phyloP scores from a whole-genome alignment of 768 basidiomycete species.

The Exsudoporus frostii region DNA sequence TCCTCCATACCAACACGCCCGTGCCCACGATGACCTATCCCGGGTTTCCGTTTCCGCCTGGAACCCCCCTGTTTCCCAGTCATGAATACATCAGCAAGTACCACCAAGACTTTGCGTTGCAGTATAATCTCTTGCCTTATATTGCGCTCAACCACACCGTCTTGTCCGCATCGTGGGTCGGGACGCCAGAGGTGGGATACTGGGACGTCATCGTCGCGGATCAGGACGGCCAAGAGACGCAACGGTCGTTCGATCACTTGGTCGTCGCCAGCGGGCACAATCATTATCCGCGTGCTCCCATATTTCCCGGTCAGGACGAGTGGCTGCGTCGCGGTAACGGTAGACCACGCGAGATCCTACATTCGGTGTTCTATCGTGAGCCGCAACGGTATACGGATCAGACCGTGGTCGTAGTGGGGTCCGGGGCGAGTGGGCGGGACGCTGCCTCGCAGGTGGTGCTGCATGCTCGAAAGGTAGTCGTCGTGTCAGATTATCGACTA shows the following conservation, averaged over 20 bases:
- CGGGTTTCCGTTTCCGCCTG: conserved; percentile 48
- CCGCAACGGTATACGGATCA: conserved; percentile 41
- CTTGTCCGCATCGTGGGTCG: conserved; percentile 42
- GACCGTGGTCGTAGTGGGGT: conserved; percentile 50
- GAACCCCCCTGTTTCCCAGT: conserved; percentile 49
- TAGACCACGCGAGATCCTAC: conserved; percentile 40
- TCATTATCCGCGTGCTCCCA: conserved; percentile 45
- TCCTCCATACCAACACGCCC: conserved; percentile 52
- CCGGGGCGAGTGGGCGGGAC: conserved; percentile 47
- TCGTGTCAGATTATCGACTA: not conserved
- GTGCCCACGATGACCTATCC: conserved; percentile 58
- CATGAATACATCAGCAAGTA: conserved; percentile 47
- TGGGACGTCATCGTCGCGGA: conserved; percentile 44
- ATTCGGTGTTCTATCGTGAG: conserved; percentile 53
- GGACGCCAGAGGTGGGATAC: conserved; percentile 33
- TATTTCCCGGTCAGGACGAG: conserved; percentile 45
- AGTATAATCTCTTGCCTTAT: conserved; percentile 37
- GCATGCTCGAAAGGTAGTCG: conserved; percentile 40
- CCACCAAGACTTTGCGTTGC: conserved; percentile 41
- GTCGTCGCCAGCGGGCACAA: conserved; percentile 56
- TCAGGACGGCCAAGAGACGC: conserved; percentile 16
- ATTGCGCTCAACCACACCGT: conserved; percentile 46
- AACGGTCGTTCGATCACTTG: conserved; percentile 47
- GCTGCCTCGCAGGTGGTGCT: conserved; percentile 40
- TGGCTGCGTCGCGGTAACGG: conserved; percentile 40